These are phyloP conservation scores for Pezicula radicicola DNA, from an alignment of 2,329 filamentous ascomycete species.

Conservation along the genomic window DNA sequence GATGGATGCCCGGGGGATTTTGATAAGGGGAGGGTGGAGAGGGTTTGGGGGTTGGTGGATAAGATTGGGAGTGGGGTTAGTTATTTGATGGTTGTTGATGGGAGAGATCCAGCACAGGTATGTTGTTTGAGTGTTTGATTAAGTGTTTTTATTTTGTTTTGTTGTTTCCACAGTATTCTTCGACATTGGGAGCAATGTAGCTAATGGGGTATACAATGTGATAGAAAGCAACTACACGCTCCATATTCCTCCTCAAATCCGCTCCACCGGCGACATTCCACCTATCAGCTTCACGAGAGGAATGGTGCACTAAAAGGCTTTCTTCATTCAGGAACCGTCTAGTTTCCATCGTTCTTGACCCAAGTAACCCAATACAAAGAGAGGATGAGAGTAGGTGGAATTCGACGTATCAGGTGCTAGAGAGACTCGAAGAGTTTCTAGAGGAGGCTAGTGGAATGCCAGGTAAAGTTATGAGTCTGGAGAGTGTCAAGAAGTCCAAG, in stretches of 20 bases:
- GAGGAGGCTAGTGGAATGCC: neutral
- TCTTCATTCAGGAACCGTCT: neutral
- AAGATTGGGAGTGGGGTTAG: no score
- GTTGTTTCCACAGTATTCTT: no score
- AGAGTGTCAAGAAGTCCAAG: neutral
- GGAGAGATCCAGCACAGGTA: no score
- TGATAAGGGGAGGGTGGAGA: no score
- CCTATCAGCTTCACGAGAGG: neutral
- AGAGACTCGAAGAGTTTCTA: slow-evolving; percentile 4
- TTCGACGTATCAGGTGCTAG: neutral
- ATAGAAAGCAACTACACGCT: slow-evolving; percentile 5
- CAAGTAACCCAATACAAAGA: neutral
- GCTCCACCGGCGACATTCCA: slow-evolving; percentile 4
- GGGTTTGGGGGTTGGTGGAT: no score
- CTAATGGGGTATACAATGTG: no score
- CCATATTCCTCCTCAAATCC: slow-evolving; percentile 6
- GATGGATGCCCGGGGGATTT: no score
- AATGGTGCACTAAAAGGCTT: slow-evolving; percentile 1
- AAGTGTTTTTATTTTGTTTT: no score
- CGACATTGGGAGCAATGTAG: no score
- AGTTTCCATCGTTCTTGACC: neutral
- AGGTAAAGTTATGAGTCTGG: neutral
- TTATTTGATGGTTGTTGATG: no score
- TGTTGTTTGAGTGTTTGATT: no score
- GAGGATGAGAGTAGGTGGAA: slow-evolving; percentile 5